These are phyloP conservation scores for Hermanozyma aechmeae DNA, from an alignment of 805 yeast genomes.

Conservation along the genomic window DNA sequence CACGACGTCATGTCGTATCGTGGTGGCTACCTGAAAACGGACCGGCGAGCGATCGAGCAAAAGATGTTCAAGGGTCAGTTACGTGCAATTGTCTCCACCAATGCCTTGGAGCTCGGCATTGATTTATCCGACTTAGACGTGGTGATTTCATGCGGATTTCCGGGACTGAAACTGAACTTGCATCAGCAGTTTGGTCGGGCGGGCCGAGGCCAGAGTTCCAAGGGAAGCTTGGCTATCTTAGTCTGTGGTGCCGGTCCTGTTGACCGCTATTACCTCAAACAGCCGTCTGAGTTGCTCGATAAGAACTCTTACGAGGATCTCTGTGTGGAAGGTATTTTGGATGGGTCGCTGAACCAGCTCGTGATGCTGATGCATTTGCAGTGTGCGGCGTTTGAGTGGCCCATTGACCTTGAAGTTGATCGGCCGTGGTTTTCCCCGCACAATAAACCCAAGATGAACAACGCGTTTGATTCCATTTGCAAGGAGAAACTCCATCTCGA, in stretches of 20 bases:
- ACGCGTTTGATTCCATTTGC: slow-evolving; percentile 22
- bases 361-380: slow-evolving; percentile 79
- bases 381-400: slow-evolving; percentile 87
- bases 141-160: slow-evolving; percentile 89
- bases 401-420: slow-evolving; percentile 50
- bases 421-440: slow-evolving; percentile 43
- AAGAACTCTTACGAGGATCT: slow-evolving; percentile 28
- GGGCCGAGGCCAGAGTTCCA: slow-evolving; percentile 63
- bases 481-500: slow-evolving; percentile 27
- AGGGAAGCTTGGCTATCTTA: slow-evolving; percentile 76
- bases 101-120: slow-evolving; percentile 91
- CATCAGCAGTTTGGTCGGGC: slow-evolving; percentile 98
- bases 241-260: slow-evolving; percentile 80
- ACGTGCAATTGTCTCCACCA: slow-evolving; percentile 85
- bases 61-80: slow-evolving; percentile 86
- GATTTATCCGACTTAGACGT: slow-evolving; percentile 92
- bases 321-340: slow-evolving; percentile 28
- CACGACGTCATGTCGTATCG: slow-evolving; percentile 84
- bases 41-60: slow-evolving; percentile 77
- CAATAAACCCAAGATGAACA: slow-evolving; percentile 7
- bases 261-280: slow-evolving; percentile 73
- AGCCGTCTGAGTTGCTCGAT: slow-evolving; percentile 51
- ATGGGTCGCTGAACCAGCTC: slow-evolving; percentile 21
- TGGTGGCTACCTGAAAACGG: slow-evolving; percentile 87
- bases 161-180: slow-evolving; percentile 74